Evolutionary conservation across 495 filamentous ascomycete genomes (phyloP).

Genomic region (Lophium mytilinum): DNA sequence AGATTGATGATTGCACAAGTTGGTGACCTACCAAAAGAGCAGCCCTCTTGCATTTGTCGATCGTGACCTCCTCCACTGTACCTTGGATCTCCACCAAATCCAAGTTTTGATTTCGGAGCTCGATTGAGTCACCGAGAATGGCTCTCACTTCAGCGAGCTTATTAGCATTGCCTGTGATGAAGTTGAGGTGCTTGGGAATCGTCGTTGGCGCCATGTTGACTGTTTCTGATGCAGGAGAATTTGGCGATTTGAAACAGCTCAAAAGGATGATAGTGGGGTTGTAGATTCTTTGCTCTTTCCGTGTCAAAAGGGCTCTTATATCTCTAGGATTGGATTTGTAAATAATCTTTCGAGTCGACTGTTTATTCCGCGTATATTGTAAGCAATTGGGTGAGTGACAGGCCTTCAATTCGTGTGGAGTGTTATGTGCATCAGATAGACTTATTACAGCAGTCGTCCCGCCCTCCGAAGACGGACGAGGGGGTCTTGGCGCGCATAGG

Average conservation of each 20-base stretch:
- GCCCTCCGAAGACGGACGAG: too few relatives aligned
- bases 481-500: too few relatives aligned
- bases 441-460: too few relatives aligned
- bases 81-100: constrained; percentile 89
- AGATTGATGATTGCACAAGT: too few relatives aligned
- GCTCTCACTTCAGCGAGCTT: constrained; percentile 82
- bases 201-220: constrained; percentile 24
- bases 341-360: too few relatives aligned
- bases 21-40: constrained; percentile 49
- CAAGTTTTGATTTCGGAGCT: constrained; percentile 62
- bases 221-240: not conserved
- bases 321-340: too few relatives aligned
- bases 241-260: not conserved
- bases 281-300: not conserved
- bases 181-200: constrained; percentile 55
- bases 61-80: constrained; percentile 80
- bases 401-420: too few relatives aligned
- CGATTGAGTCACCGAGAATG: constrained; percentile 68
- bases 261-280: not conserved
- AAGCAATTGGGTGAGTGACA: too few relatives aligned
- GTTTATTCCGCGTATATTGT: too few relatives aligned
- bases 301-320: not conserved
- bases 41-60: constrained; percentile 77
- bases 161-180: constrained; percentile 93
- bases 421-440: too few relatives aligned